Percentiles rank a stretch among this genome's conserved stretches.
Evolutionary conservation across 1,284 basidiomycete species (phyloP).

Genomic region (Somion occarium): DNA sequence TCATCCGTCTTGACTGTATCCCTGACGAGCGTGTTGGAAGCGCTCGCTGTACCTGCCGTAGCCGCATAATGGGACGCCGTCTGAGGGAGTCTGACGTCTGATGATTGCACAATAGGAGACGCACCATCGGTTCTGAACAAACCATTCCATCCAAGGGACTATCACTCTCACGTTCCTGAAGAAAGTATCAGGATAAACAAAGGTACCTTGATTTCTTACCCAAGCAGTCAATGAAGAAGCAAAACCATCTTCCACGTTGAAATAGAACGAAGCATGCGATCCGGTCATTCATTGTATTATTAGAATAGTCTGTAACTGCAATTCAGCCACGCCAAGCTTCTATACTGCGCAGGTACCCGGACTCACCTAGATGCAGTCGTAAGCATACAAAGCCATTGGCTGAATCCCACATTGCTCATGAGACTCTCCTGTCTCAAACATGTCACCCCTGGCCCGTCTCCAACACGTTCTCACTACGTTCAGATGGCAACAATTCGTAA

Average conservation of each 20-base stretch:
- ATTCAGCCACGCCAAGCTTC: neutral
- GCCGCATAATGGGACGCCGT: neutral
- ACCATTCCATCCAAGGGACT: neutral
- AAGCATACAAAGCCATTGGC: neutral
- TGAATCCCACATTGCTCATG: no score
- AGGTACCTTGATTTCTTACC: neutral
- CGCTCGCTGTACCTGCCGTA: neutral
- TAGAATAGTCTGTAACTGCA: neutral
- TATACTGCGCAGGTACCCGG: neutral
- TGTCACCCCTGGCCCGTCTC: no score
- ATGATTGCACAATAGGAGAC: neutral
- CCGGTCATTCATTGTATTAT: neutral
- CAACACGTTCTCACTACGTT: no score
- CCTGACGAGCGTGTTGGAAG: neutral
- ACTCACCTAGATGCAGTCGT: neutral
- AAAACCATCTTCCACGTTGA: neutral
- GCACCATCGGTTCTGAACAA: neutral
- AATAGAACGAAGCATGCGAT: neutral
- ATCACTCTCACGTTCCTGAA: neutral
- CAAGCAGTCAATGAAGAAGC: neutral
- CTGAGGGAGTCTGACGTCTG: neutral
- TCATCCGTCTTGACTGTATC: neutral
- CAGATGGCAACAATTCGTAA: slow-evolving; percentile 24
- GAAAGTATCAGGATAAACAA: neutral
- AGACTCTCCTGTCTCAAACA: no score